Evolutionary conservation across 2,329 filamentous ascomycete species (phyloP), one percentile per base, ranked within the genome.

Genomic region (Trichoderma sp.): DNA sequence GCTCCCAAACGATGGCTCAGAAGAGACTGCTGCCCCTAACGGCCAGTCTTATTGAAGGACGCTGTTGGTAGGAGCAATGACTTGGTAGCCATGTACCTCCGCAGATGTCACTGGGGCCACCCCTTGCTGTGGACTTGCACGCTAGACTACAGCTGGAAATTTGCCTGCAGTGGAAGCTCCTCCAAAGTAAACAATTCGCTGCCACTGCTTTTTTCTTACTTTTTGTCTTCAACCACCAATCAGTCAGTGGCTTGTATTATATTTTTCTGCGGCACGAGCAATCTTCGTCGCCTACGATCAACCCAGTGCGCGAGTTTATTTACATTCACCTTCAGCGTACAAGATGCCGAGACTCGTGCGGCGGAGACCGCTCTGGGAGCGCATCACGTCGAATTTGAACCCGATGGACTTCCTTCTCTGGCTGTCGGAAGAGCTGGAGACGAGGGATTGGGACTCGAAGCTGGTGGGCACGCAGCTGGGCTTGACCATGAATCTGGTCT

Each of bases 351-450:
- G 91, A 76, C 87, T 97, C 71, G 89, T 99, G 74, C 93, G 96
- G 78, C 90, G 89, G 75, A 89, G 88, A 78, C 91, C 96, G 78
- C 86, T 97, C 74, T 78, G 82, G 35, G 91, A 98, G 85, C 92
- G 95, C 79, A 86, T 98, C 79, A 89, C 89, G 77, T 86, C 92
- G 68, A 89, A 89, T 79, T 83, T 97, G 70, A 95, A 98, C 77
- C 93, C 93, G 3, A 91, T 92, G 82, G 96, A 99, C 81, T 92
- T 95, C 76, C 82, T 96, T 66, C 88, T 99, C 21, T 97, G 93
- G 92, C 81, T 97, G 2, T 96, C 93, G 0, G 95, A 98, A 78
- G 93, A 97, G 81, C 87, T 99, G 70, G 94, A 97, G 78, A 93
- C 93, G 33, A 90, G 91, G 76, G 92, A 97, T 75, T 96, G 94